Percentiles rank a stretch among this genome's conserved stretches.
Evolutionary conservation across 352 stramenopile species (phyloP).

Genomic region (Pythium oligandrum): DNA sequence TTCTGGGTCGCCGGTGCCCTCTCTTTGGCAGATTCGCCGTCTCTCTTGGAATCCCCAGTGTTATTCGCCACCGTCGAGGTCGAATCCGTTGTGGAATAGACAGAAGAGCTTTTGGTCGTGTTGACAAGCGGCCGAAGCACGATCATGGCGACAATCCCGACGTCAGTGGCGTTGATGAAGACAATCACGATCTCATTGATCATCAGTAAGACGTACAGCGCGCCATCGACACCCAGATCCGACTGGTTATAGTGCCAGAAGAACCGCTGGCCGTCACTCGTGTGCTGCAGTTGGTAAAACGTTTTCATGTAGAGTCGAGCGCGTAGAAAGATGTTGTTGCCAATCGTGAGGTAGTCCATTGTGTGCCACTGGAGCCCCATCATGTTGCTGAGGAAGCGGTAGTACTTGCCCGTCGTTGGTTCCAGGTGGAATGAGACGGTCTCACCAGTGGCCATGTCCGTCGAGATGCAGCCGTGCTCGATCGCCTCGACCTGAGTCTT

Average conservation of each 20-base stretch:
- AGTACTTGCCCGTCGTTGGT: conserved; percentile 14
- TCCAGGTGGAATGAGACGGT: conserved; percentile 11
- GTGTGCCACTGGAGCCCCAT: conserved; percentile 19
- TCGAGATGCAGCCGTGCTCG: conserved; percentile 19
- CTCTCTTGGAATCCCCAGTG: not conserved
- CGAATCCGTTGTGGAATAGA: conserved; percentile 1
- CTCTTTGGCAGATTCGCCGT: no score
- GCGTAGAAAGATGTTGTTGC: conserved; percentile 15
- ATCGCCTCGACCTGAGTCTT: conserved; percentile 1
- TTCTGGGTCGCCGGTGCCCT: no score
- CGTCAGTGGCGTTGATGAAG: conserved; percentile 19
- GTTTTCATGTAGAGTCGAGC: conserved; percentile 10
- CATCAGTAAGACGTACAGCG: conserved; percentile 19
- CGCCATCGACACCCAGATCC: conserved; percentile 15
- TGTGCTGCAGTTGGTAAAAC: conserved; percentile 5
- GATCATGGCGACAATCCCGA: conserved; percentile 12
- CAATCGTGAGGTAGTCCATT: conserved; percentile 15
- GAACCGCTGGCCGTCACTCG: not conserved
- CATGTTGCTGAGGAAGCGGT: conserved; percentile 10
- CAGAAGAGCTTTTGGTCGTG: not conserved
- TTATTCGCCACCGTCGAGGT: not conserved
- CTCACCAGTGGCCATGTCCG: conserved; percentile 4
- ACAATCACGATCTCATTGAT: conserved; percentile 15
- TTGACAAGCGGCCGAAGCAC: conserved; percentile 16
- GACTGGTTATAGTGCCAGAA: conserved; percentile 9